Base-by-base conservation (phyloP, 1,284 basidiomycete species). In the Heterobasidion annosum region DNA sequence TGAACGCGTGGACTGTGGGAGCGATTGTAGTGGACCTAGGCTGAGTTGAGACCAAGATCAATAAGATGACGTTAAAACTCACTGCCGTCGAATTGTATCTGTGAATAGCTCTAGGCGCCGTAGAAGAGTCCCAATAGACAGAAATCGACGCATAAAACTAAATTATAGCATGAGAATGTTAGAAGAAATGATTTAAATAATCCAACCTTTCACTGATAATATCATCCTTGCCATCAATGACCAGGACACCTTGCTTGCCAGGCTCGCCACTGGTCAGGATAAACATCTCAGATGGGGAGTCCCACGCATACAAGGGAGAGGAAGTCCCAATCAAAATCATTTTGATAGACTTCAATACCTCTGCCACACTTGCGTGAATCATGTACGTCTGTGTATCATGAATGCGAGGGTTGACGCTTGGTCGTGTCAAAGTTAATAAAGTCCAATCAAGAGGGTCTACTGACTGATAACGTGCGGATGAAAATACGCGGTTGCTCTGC, bases 231-330 rank as follows among this genome's bases (percentile, higher is more conserved):
- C 79, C 79, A 49, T 79, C 76, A 9, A 84, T 63, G 15, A 78
- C 57, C 7, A 85, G 58, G 47, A 67, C 62, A 0, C 70, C 65
- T 44, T 54, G 60, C 43, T 66, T 64, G 12, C 62, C 69, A 34
- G 67, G 60, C 7, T 57, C 60, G 1, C 67, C 59, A 8, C 61
- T 65, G 15, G 62, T 55, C 53, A 74, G 71, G 1, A 74, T 61
- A 60, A 91, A 88, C 15, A 64, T 69, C 58, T 87, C 79, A 4
- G 63, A 63, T 0, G 37, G 42, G 1, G 65, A 43, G 62, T 88
- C 74, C 88, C 88, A 91, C 6, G 67, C 67, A 62, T 85, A 77
- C 34, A 86, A 67, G 3, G 70, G 61, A 9, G 88, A 90, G 1
- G 88, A 84, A 4, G 77, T 75, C 33, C 88, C 88, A 33, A 82